Base-by-base conservation (phyloP, 345 rosid species). In the Eucalyptus albens region DNA sequence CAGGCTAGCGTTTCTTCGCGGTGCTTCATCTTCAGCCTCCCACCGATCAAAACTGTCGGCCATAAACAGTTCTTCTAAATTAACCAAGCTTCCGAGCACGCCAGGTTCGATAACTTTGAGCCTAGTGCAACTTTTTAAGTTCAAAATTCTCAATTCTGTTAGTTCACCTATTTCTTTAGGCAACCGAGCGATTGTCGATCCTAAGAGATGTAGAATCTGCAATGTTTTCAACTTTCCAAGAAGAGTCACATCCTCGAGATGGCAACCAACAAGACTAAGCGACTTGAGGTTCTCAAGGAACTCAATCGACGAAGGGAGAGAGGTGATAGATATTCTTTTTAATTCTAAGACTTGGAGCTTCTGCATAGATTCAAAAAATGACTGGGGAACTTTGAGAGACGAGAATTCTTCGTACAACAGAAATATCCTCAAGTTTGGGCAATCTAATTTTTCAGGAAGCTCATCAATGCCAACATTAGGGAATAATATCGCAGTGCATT, bases 31-130 rank as follows among this genome's bases (percentile, higher is more conserved):
- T 4, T 37, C 37, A 4, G 37, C 37, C 37, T 37, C 37, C 37
- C 37, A 37, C 37, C 4, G 37, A 37, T 37, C 37, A 37, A 37
- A 37, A 37, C 37, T 37, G 37, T 37, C 37, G n/a, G n/a, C n/a
- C n/a, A n/a, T n/a, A n/a, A n/a, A 59, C 17, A 93, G 1, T 22
- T 92, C 94, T 82, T 93, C 92, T 14, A 92, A 88, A 8, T n/a
- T 53, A 27, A 82, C 37, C 81, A 92, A 89, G 14, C 72, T 22
- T 88, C 89, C 53, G 1, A 93, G 80, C 45, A 92, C 89, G 4
- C 49, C 47, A 12, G 88, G 60, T 55, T 91, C 88, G 50, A 92
- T 89, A 22, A 53, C 86, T 87, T 67, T 16, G 2, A 92, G 89
- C 15, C 29, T 11, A 0, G 15, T 6, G 40, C 94, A 91, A 2